Evolutionary conservation across 129 eudicot genomes (phyloP).

Genomic region (Saussurea involucrata): DNA sequence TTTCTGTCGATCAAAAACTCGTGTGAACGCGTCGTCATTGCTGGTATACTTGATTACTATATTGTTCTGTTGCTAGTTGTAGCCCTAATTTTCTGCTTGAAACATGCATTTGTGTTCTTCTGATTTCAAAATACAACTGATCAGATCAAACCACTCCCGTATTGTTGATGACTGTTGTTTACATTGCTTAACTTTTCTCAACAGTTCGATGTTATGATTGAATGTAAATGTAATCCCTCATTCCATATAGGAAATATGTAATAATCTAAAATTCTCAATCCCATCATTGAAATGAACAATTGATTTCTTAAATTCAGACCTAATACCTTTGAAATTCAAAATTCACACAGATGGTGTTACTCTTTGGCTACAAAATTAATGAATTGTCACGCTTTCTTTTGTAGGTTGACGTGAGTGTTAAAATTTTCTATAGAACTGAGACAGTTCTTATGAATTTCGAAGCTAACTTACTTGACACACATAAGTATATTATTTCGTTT

Average conservation of each 20-base stretch:
- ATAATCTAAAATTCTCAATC: background rate
- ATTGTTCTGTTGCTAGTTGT: background rate
- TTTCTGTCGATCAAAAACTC: constrained; percentile 71
- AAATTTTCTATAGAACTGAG: background rate
- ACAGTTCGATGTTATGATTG: constrained; percentile 3
- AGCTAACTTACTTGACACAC: background rate
- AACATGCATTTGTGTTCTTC: background rate
- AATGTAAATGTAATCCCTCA: constrained; percentile 7
- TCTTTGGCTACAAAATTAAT: background rate
- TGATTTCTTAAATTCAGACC: background rate
- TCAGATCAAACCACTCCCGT: constrained; percentile 5
- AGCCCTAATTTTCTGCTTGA: constrained; percentile 12
- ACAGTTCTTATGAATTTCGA: background rate
- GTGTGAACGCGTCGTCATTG: constrained; percentile 69
- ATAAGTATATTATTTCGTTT: background rate
- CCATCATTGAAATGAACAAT: background rate
- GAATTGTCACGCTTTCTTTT: background rate
- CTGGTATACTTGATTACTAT: constrained; percentile 50
- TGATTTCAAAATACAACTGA: background rate
- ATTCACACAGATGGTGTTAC: background rate
- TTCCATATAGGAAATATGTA: no score
- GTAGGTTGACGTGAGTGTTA: background rate
- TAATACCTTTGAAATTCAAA: background rate
- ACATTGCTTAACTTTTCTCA: background rate
- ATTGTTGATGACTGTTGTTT: background rate